Percentiles rank a stretch among this genome's conserved stretches.
These are phyloP conservation scores for Dillenia suffruticosa DNA, from an alignment of 164 flowering plant genomes.

Conservation along the genomic window DNA sequence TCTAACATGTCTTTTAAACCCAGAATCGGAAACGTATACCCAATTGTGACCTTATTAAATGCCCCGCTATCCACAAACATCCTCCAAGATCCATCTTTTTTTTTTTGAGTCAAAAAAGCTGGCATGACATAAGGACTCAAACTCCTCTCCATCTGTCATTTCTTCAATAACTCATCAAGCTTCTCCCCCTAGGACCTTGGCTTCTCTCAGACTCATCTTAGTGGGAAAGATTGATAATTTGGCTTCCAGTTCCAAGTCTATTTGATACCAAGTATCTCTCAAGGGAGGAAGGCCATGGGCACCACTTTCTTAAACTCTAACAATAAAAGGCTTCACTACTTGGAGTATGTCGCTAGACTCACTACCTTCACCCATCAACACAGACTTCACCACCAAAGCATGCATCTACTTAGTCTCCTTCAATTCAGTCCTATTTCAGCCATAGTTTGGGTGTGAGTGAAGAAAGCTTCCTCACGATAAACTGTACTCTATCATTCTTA, in stretches of 20 bases:
- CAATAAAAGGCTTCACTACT: too few relatives aligned
- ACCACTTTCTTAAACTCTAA: too few relatives aligned
- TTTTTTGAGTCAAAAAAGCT: background rate
- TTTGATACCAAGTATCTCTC: background rate
- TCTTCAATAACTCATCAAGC: too few relatives aligned
- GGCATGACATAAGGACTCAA: background rate
- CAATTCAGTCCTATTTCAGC: too few relatives aligned
- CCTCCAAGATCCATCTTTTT: background rate
- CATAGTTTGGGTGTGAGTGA: too few relatives aligned
- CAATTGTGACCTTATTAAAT: background rate
- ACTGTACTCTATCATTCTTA: too few relatives aligned
- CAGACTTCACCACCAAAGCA: too few relatives aligned
- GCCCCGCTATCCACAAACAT: background rate
- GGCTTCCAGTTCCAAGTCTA: background rate
- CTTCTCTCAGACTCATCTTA: background rate
- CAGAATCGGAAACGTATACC: background rate
- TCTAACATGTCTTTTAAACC: background rate
- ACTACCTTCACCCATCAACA: too few relatives aligned
- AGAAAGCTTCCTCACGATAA: too few relatives aligned
- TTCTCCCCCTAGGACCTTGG: background rate
- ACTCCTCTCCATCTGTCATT: background rate
- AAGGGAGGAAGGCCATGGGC: background rate
- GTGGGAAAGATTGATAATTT: background rate
- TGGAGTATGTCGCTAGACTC: too few relatives aligned
- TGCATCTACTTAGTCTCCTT: too few relatives aligned